Conservation (phyloP, 2,329 filamentous ascomycete species). For the Bertia moriformis region DNA sequence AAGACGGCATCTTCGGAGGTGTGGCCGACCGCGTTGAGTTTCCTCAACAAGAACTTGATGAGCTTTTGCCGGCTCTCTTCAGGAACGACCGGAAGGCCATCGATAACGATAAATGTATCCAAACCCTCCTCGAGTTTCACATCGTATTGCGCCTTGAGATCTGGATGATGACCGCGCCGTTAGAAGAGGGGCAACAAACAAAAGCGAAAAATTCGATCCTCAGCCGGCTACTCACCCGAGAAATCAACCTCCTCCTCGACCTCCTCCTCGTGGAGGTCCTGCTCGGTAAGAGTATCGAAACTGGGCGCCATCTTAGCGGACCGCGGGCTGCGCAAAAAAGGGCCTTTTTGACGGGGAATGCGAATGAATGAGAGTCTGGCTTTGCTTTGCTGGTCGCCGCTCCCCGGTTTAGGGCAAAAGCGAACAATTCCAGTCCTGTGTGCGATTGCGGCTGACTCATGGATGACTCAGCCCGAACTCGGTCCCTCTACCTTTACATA, state of each 20-base stretch:
- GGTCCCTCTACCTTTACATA: too few relatives aligned
- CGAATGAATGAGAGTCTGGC: neutral
- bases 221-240: neutral
- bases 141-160: constrained; percentile 87
- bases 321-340: neutral
- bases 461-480: too few relatives aligned
- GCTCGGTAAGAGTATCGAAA: constrained; percentile 1
- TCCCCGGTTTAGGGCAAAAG: neutral
- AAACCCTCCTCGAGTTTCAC: constrained; percentile 91
- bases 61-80: constrained; percentile 89
- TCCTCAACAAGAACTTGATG: constrained; percentile 88
- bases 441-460: neutral
- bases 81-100: constrained; percentile 78
- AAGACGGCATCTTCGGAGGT: constrained; percentile 75
- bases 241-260: constrained; percentile 1
- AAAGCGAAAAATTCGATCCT: neutral
- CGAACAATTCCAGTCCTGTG: neutral
- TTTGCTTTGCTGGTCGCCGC: neutral
- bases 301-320: neutral
- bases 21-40: constrained; percentile 73
- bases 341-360: neutral
- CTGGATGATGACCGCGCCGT: constrained; percentile 66
- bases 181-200: neutral
- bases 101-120: constrained; percentile 90
- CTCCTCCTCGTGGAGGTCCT: constrained; percentile 1